Conservation (phyloP, 768 basidiomycete genomes). For the Pleurotus ostreatus region DNA sequence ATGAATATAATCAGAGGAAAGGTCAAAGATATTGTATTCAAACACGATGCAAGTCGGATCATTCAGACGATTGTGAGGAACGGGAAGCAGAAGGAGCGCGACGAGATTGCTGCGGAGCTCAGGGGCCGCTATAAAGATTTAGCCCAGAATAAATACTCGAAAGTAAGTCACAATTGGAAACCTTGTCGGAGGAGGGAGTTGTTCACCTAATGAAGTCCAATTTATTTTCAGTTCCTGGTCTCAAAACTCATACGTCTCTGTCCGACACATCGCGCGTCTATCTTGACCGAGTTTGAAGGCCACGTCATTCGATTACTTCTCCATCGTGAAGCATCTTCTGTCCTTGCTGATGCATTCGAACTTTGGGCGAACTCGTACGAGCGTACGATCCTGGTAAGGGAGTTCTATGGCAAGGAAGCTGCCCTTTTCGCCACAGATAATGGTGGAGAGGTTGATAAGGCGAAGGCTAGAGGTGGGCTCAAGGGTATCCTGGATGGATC, state of each 20-base stretch:
- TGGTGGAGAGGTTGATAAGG: conserved; percentile 61
- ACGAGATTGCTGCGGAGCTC: conserved; percentile 79
- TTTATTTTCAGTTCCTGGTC: conserved; percentile 60
- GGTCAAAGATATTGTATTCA: conserved; percentile 82
- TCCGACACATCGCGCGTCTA: conserved; percentile 67
- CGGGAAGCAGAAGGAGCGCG: conserved; percentile 69
- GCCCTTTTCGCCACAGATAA: conserved; percentile 57
- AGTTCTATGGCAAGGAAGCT: conserved; percentile 90
- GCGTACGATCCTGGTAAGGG: conserved; percentile 71
- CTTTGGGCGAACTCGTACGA: conserved; percentile 85
- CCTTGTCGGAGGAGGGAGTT: no score
- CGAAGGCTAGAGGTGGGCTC: conserved; percentile 61
- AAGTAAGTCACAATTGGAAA: conserved; percentile 40
- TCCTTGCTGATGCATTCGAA: conserved; percentile 87
- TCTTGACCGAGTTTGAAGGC: conserved; percentile 76
- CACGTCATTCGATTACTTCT: conserved; percentile 73
- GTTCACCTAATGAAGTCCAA: not conserved
- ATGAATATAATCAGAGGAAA: conserved; percentile 77
- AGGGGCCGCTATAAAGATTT: conserved; percentile 76
- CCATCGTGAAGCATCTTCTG: conserved; percentile 79
- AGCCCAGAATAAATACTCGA: conserved; percentile 87
- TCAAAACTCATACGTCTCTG: conserved; percentile 76
- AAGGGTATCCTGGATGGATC: conserved; percentile 61
- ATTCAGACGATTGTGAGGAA: conserved; percentile 80
- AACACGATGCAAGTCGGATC: conserved; percentile 89